phyloP scores from a whole-genome alignment of 2,329 filamentous ascomycete genomes.

The Periconia sp. region DNA sequence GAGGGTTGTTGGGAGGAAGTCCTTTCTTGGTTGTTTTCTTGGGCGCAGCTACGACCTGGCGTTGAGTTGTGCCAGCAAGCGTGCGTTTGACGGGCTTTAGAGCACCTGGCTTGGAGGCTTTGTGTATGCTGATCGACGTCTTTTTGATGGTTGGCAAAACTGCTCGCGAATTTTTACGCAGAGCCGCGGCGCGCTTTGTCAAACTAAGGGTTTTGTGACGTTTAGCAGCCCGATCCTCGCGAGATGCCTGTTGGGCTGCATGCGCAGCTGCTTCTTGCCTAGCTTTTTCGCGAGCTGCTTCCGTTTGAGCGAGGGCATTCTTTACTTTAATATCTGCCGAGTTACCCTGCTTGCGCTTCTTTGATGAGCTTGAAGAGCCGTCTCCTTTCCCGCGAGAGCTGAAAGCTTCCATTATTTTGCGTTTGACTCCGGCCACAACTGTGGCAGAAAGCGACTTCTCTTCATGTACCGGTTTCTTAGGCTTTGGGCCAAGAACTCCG shows the following conservation, averaged over 20 bases:
- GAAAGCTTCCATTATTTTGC: slow-evolving; percentile 36
- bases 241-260: slow-evolving; percentile 33
- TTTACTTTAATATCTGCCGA: slow-evolving; percentile 24
- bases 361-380: slow-evolving; percentile 29
- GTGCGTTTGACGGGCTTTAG: slow-evolving; percentile 23
- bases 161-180: slow-evolving; percentile 5
- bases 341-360: slow-evolving; percentile 32
- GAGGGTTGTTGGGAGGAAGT: slow-evolving; percentile 5
- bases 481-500: slow-evolving; percentile 61
- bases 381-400: slow-evolving; percentile 22
- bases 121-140: slow-evolving; percentile 24
- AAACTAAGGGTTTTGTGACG: slow-evolving; percentile 19
- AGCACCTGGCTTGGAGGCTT: slow-evolving; percentile 21
- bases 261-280: slow-evolving; percentile 28
- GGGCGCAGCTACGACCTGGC: slow-evolving; percentile 4
- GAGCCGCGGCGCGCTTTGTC: slow-evolving; percentile 12
- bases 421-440: slow-evolving; percentile 36
- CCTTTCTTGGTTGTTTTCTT: slow-evolving; percentile 14
- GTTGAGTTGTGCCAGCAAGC: slow-evolving; percentile 6
- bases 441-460: slow-evolving; percentile 33
- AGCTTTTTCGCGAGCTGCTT: slow-evolving; percentile 26
- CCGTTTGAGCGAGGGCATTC: slow-evolving; percentile 22
- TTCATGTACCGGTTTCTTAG: slow-evolving; percentile 49
- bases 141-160: slow-evolving; percentile 17
- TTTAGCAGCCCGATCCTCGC: slow-evolving; percentile 34